Percentiles rank a stretch among this genome's conserved stretches.
Evolutionary conservation across 768 basidiomycete species (phyloP).

Genomic region (Strobilomyces confusus): DNA sequence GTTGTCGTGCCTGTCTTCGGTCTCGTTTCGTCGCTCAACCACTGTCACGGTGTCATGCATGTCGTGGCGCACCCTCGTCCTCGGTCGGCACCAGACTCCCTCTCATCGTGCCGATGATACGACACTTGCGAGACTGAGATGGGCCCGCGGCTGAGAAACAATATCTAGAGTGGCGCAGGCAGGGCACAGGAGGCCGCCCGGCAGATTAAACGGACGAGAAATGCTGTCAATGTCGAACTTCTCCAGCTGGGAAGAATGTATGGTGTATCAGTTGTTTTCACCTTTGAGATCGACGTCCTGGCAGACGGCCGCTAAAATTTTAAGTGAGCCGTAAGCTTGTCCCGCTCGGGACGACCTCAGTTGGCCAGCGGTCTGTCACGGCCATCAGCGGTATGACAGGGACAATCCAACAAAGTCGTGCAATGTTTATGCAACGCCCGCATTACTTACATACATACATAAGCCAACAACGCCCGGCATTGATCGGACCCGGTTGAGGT

Average conservation of each 20-base stretch:
- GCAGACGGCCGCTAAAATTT: slow-evolving; percentile 86
- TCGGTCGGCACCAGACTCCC: slow-evolving; percentile 81
- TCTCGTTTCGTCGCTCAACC: neutral
- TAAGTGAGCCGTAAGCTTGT: slow-evolving; percentile 87
- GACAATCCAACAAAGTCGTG: no score
- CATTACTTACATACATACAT: no score
- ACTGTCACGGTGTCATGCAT: no score
- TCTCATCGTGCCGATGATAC: slow-evolving; percentile 69
- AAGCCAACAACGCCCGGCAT: no score
- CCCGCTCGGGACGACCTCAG: slow-evolving; percentile 50
- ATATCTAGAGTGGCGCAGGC: slow-evolving; percentile 82
- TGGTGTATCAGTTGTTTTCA: no score
- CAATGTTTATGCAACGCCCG: no score
- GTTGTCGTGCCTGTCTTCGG: slow-evolving; percentile 62
- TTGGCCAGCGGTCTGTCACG: no score
- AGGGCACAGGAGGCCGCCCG: slow-evolving; percentile 80
- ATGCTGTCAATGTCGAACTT: no score
- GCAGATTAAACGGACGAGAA: slow-evolving; percentile 85
- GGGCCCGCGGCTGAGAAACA: slow-evolving; percentile 72
- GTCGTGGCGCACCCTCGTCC: slow-evolving; percentile 39
- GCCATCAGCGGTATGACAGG: no score
- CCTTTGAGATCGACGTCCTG: slow-evolving; percentile 94
- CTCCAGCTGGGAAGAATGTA: no score
- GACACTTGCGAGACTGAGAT: slow-evolving; percentile 78
- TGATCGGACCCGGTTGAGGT: neutral